phyloP scores from a whole-genome alignment of 106 monocot species.

The Allium fistulosum region DNA sequence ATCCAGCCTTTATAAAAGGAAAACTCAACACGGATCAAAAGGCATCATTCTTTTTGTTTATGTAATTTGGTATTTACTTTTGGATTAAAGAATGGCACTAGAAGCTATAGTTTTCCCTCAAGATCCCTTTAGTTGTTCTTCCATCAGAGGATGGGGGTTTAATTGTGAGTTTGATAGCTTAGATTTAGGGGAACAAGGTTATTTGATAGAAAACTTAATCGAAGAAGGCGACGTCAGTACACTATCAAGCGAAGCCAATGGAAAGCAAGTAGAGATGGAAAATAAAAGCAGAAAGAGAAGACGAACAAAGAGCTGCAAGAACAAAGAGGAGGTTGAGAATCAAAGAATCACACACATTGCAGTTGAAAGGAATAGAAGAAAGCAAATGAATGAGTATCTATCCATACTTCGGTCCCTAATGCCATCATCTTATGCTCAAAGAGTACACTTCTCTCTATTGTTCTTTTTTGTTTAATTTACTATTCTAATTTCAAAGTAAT shows the following conservation, averaged over 20 bases:
- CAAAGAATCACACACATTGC: slow-evolving; percentile 71
- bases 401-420: slow-evolving; percentile 43
- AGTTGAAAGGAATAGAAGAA: slow-evolving; percentile 55
- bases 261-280: neutral
- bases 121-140: slow-evolving; percentile 4
- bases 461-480: neutral
- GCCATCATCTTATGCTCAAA: slow-evolving; percentile 54
- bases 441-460: slow-evolving; percentile 7
- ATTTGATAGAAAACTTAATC: neutral
- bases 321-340: slow-evolving; percentile 54
- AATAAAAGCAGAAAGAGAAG: slow-evolving; percentile 21
- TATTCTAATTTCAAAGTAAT: neutral
- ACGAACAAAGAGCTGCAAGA: slow-evolving; percentile 24
- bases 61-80: neutral
- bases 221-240: neutral
- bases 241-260: neutral
- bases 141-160: neutral
- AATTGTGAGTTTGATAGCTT: neutral
- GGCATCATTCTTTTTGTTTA: neutral
- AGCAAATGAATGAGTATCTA: slow-evolving; percentile 58
- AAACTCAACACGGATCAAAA: neutral
- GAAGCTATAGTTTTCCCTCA: slow-evolving; percentile 18
- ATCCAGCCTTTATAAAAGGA: slow-evolving; percentile 1
- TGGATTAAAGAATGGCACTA: slow-evolving; percentile 9
- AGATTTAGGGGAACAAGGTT: neutral